Evolutionary conservation across 2,329 filamentous ascomycete species (phyloP).

Genomic region (Ophiostoma triangulosporum): DNA sequence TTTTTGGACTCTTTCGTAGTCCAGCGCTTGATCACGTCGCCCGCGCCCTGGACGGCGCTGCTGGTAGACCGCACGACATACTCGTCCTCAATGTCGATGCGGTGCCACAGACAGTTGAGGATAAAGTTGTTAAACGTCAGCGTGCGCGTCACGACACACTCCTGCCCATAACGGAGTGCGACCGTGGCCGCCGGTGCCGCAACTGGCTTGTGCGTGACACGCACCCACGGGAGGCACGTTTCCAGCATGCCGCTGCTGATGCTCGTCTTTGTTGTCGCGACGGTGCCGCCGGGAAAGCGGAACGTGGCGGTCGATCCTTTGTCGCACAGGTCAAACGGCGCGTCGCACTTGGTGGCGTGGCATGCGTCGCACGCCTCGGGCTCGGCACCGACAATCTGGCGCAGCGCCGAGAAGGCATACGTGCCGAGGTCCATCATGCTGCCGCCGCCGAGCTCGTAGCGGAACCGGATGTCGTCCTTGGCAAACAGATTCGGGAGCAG

Average conservation of each 20-base stretch:
- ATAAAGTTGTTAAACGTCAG: constrained; percentile 20
- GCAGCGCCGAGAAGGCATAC: constrained; percentile 24
- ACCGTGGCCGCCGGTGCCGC: not conserved
- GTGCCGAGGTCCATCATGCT: constrained; percentile 24
- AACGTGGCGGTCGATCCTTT: constrained; percentile 23
- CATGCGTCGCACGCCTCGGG: constrained; percentile 25
- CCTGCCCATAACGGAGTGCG: constrained; percentile 2
- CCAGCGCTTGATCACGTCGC: constrained; percentile 9
- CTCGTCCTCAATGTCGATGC: constrained; percentile 24
- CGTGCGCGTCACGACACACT: constrained; percentile 14
- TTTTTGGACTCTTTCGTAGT: constrained; percentile 17
- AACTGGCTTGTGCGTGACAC: constrained; percentile 7
- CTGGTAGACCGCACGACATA: constrained; percentile 18
- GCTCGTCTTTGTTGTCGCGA: constrained; percentile 18
- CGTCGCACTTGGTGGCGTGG: constrained; percentile 18
- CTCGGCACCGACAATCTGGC: constrained; percentile 26
- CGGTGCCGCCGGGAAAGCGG: constrained; percentile 26
- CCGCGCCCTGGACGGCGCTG: constrained; percentile 12
- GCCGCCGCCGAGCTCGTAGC: constrained; percentile 11
- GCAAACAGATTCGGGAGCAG: constrained; percentile 21
- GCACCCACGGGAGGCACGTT: not conserved
- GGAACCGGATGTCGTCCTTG: constrained; percentile 26
- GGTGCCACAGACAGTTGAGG: constrained; percentile 20
- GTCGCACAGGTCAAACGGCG: constrained; percentile 22
- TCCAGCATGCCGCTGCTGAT: constrained; percentile 1